A percentile compares a stretch with the other conserved stretches of the same genome.
Conservation (phyloP, 2,329 filamentous ascomycete species). For the Clonostachys rosea region DNA sequence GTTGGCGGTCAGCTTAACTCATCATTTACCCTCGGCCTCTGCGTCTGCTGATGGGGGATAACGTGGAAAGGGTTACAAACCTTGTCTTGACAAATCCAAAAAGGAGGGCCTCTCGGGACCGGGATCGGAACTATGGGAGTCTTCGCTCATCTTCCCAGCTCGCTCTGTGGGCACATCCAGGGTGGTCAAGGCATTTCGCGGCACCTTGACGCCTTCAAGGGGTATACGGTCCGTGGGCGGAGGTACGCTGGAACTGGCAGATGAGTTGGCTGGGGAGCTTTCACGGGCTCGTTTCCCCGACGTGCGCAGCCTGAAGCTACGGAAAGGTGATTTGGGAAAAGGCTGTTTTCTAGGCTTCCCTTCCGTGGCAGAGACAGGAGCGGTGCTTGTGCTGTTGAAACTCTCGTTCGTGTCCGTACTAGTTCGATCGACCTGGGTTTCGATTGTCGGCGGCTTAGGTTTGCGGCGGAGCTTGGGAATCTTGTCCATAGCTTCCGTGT, state of each 20-base stretch:
- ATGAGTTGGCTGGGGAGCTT: conserved; percentile 28
- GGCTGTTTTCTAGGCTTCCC: neutral
- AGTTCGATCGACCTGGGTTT: conserved; percentile 29
- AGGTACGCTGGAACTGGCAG: conserved; percentile 20
- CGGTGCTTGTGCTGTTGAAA: conserved; percentile 12
- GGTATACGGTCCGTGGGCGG: conserved; percentile 12
- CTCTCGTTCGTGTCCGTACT: conserved; percentile 18
- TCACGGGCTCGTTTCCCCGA: conserved; percentile 39
- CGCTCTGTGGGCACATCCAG: conserved; percentile 3
- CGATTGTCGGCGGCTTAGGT: conserved; percentile 35
- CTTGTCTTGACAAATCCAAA: conserved; percentile 26
- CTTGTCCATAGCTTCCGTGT: conserved; percentile 27
- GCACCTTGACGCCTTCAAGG: conserved; percentile 10
- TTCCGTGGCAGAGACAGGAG: conserved; percentile 11
- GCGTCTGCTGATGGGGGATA: neutral
- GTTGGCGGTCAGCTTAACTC: neutral
- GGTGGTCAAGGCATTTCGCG: conserved; percentile 25
- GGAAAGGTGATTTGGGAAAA: conserved; percentile 28
- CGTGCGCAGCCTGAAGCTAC: conserved; percentile 36
- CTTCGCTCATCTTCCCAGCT: neutral
- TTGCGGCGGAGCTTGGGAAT: conserved; percentile 36
- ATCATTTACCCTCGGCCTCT: conserved; percentile 3
- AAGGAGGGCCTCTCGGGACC: conserved; percentile 29
- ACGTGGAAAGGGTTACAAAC: conserved; percentile 13
- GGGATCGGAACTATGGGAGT: neutral